Evolutionary conservation across 2,329 filamentous ascomycete genomes (phyloP).

Genomic region (Cladosporium sp.): DNA sequence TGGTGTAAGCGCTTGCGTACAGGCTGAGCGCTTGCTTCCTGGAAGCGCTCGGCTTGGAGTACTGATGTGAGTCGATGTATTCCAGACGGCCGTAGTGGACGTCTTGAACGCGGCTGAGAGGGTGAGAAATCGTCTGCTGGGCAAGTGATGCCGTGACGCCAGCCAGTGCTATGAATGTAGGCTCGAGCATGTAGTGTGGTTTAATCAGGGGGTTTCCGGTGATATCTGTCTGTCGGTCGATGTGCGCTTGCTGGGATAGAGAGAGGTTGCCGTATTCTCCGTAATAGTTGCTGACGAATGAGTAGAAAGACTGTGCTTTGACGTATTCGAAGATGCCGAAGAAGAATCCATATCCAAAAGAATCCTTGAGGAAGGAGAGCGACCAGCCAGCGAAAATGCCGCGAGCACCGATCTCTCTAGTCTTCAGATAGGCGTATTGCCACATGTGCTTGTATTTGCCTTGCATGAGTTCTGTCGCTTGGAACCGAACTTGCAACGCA

Average conservation of each 20-base stretch:
- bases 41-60: conserved; percentile 37
- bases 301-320: conserved; percentile 70
- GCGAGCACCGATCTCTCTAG: conserved; percentile 66
- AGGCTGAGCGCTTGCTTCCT: conserved; percentile 53
- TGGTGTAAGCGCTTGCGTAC: conserved; percentile 68
- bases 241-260: conserved; percentile 29
- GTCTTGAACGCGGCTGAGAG: conserved; percentile 65
- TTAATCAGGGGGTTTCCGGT: conserved; percentile 52
- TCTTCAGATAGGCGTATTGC: conserved; percentile 63
- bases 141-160: conserved; percentile 65
- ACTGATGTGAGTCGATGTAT: conserved; percentile 59
- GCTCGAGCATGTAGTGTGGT: conserved; percentile 72
- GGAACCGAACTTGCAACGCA: conserved; percentile 69
- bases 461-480: conserved; percentile 57
- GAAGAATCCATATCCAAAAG: conserved; percentile 65
- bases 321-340: conserved; percentile 73
- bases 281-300: conserved; percentile 68
- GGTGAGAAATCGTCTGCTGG: conserved; percentile 68
- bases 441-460: conserved; percentile 66
- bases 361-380: conserved; percentile 65
- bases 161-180: conserved; percentile 64
- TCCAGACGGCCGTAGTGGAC: conserved; percentile 71
- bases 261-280: conserved; percentile 38
- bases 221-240: conserved; percentile 23
- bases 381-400: conserved; percentile 73